Percentiles rank a stretch among this genome's conserved stretches.
phyloP scores from a whole-genome alignment of 1,139 yeast genomes.

The Protomyces gravidus region DNA sequence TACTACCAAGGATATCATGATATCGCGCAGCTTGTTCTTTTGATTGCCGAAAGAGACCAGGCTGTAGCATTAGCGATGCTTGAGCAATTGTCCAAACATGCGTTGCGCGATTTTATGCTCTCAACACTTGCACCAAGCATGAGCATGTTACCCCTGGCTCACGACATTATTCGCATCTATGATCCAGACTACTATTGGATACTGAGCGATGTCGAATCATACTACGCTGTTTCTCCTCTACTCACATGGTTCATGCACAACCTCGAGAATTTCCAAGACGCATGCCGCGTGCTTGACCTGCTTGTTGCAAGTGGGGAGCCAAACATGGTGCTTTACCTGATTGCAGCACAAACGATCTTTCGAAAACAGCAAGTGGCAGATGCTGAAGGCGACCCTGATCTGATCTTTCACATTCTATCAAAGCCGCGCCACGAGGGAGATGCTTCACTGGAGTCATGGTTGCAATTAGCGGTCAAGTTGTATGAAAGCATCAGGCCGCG shows the following conservation, averaged over 20 bases:
- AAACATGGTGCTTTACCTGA: slow-evolving; percentile 22
- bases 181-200: slow-evolving; percentile 53
- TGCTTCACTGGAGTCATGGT: background rate
- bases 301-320: slow-evolving; percentile 46
- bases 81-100: slow-evolving; percentile 56
- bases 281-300: slow-evolving; percentile 62
- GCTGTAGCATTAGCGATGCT: slow-evolving; percentile 46
- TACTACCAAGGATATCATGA: slow-evolving; percentile 95
- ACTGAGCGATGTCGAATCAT: slow-evolving; percentile 50
- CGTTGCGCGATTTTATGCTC: slow-evolving; percentile 79
- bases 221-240: slow-evolving; percentile 66
- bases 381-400: slow-evolving; percentile 5
- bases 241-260: slow-evolving; percentile 79
- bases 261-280: slow-evolving; percentile 47
- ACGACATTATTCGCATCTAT: slow-evolving; percentile 51
- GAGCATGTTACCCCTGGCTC: slow-evolving; percentile 60
- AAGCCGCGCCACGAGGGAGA: background rate
- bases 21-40: slow-evolving; percentile 61
- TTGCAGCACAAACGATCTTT: slow-evolving; percentile 15
- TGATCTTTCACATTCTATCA: slow-evolving; percentile 9
- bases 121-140: slow-evolving; percentile 63
- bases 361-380: slow-evolving; percentile 4
- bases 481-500: slow-evolving; percentile 9
- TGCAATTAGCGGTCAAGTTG: background rate
- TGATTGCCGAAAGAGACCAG: slow-evolving; percentile 47